phyloP scores from a whole-genome alignment of 2,329 filamentous ascomycete genomes.

The Grosmannia huntii region DNA sequence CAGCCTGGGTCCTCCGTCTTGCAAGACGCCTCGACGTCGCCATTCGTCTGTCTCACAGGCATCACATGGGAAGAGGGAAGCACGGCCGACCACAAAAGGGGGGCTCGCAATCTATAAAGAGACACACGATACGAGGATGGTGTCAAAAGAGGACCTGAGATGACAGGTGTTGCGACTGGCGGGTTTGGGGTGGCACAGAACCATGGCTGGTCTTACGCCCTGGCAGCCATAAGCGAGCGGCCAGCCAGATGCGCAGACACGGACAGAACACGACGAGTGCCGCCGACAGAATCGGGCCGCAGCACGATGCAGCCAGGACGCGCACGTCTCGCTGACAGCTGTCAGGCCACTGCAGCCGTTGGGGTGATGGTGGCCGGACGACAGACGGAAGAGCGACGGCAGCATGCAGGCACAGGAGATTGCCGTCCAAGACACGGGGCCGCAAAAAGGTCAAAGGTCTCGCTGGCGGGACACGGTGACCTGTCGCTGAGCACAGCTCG shows the following conservation, averaged over 20 bases:
- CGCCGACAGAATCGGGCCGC: no score
- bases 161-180: not conserved
- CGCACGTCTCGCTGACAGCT: not conserved
- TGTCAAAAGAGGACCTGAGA: not conserved
- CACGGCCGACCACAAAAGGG: not conserved
- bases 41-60: no score
- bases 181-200: not conserved
- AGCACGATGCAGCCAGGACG: not conserved
- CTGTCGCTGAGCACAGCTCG: not conserved
- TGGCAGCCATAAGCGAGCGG: not conserved
- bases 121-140: not conserved
- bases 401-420: not conserved
- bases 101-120: not conserved
- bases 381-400: not conserved
- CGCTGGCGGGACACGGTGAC: not conserved
- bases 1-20: not conserved
- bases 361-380: not conserved
- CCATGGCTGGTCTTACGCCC: not conserved
- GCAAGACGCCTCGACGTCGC: not conserved
- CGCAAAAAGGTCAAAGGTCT: not conserved
- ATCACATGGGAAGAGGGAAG: not conserved
- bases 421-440: not conserved
- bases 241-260: no score
- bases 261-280: no score
- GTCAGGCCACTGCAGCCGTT: not conserved